These are phyloP conservation scores for Fusarium stilboides DNA, from an alignment of 2,329 filamentous ascomycete species.

Conservation along the genomic window DNA sequence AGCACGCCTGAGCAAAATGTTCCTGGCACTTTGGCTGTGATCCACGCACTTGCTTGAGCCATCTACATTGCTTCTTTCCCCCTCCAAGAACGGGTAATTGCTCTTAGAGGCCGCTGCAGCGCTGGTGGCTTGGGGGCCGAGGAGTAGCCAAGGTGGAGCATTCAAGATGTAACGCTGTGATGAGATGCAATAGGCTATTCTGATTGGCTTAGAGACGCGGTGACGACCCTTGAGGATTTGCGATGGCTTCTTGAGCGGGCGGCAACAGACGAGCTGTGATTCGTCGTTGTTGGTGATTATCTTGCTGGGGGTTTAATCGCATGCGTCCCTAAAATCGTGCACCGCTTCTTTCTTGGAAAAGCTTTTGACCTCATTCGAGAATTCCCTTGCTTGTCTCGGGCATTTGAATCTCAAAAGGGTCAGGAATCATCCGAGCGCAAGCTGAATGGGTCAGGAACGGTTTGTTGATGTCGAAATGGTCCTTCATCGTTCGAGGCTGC, in stretches of 20 bases:
- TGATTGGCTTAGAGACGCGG: constrained; percentile 46
- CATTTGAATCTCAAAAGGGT: constrained; percentile 24
- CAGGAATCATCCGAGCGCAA: constrained; percentile 23
- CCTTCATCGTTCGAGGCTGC: constrained; percentile 26
- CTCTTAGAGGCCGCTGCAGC: constrained; percentile 28
- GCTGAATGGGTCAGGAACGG: constrained; percentile 18
- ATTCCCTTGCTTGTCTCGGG: constrained; percentile 29
- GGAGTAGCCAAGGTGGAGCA: constrained; percentile 34
- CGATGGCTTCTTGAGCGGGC: constrained; percentile 40
- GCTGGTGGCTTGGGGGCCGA: constrained; percentile 33
- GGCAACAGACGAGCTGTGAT: constrained; percentile 46
- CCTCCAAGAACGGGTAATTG: constrained; percentile 28
- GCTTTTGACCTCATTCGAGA: constrained; percentile 26
- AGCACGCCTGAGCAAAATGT: constrained; percentile 37
- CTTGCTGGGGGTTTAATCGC: constrained; percentile 28
- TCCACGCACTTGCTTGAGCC: constrained; percentile 18
- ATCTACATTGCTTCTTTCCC: constrained; percentile 9
- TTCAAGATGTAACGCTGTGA: constrained; percentile 40
- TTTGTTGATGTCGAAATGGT: constrained; percentile 4
- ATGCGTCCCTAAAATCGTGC: constrained; percentile 37
- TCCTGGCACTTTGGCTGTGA: constrained; percentile 40
- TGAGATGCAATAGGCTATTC: constrained; percentile 26
- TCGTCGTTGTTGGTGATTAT: constrained; percentile 29
- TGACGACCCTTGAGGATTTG: constrained; percentile 34
- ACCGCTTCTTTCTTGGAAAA: constrained; percentile 18